Percentiles rank a stretch among this genome's conserved stretches.
phyloP scores from a whole-genome alignment of 352 stramenopile genomes.

The Lagenidium giganteum region DNA sequence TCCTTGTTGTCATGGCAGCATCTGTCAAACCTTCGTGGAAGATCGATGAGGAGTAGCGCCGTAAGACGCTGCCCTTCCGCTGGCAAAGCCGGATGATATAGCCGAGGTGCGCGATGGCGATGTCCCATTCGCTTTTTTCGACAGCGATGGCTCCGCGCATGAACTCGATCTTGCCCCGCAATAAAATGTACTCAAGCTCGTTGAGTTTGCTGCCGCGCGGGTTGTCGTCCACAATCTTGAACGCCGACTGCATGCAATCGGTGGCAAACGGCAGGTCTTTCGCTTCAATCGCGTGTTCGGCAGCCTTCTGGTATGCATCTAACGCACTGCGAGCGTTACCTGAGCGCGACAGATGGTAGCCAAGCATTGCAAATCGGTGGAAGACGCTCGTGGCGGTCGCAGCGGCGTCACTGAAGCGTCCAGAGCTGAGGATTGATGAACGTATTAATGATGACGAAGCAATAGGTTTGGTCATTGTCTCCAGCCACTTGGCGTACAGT shows the following conservation, averaged over 20 bases:
- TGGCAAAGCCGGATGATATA: conserved; percentile 60
- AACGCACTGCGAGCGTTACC: conserved; percentile 45
- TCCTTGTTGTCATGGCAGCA: no score
- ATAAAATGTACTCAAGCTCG: conserved; percentile 53
- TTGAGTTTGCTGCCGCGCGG: conserved; percentile 32
- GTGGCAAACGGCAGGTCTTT: conserved; percentile 61
- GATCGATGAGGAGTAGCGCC: conserved; percentile 40
- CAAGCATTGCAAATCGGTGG: conserved; percentile 56
- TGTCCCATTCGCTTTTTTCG: conserved; percentile 62
- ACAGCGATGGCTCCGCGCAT: conserved; percentile 63
- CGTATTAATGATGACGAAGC: background rate
- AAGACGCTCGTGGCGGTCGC: conserved; percentile 18
- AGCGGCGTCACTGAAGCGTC: no score
- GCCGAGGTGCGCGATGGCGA: conserved; percentile 55
- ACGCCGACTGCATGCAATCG: conserved; percentile 73
- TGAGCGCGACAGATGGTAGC: conserved; percentile 58
- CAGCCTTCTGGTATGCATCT: conserved; percentile 56
- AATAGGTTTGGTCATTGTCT: conserved; percentile 18
- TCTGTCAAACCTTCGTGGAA: no score
- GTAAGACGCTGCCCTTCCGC: conserved; percentile 53
- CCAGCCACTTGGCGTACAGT: conserved; percentile 59
- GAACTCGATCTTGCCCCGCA: conserved; percentile 71
- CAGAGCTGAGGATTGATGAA: no score
- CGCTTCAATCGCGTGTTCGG: conserved; percentile 45
- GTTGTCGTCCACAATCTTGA: conserved; percentile 51